Evolutionary conservation across 148 eudicot genomes (phyloP).

Genomic region (Pouteria glomerata): DNA sequence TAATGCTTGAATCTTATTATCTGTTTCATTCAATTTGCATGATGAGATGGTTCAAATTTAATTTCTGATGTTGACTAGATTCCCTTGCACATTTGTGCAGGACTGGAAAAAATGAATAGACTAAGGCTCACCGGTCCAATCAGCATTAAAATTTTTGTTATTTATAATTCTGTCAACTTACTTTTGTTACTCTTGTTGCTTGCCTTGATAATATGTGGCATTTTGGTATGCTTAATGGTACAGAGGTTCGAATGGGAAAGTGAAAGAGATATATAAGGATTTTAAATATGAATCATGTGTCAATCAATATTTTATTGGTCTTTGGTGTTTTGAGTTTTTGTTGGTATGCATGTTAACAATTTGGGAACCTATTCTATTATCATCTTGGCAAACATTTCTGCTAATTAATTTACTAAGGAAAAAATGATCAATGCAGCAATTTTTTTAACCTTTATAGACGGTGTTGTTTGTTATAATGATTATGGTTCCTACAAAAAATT

Average conservation of each 20-base stretch:
- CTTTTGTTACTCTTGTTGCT: neutral
- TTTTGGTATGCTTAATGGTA: neutral
- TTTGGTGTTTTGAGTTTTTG: neutral
- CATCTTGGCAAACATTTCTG: neutral
- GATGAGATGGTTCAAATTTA: neutral
- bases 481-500: neutral
- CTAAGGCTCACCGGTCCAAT: neutral
- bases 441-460: too few species aligned
- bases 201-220: neutral
- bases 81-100: neutral
- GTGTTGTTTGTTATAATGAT: neutral
- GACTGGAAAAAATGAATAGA: neutral
- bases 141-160: neutral
- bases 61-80: neutral
- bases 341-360: neutral
- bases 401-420: neutral
- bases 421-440: neutral
- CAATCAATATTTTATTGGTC: too few species aligned
- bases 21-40: conserved; percentile 2
- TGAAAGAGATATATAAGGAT: too few species aligned
- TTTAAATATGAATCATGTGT: too few species aligned
- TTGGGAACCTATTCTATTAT: neutral
- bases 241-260: neutral
- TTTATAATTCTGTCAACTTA: neutral
- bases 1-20: neutral